Base-by-base conservation (phyloP, 225 moss, liverwort and hornwort genomes). In the Lunularia cruciata region DNA sequence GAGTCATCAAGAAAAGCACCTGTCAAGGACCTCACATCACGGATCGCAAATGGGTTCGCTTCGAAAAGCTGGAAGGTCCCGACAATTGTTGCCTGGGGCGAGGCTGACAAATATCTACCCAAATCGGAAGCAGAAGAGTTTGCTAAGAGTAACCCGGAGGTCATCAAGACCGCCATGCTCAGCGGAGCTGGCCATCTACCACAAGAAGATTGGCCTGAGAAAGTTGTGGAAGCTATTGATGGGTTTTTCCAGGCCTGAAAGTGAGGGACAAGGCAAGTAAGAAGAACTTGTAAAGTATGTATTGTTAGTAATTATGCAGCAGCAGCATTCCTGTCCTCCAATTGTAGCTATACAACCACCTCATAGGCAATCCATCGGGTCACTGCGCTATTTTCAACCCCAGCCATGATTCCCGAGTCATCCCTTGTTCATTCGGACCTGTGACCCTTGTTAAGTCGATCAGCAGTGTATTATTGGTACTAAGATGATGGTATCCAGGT, bases 121-220 rank as follows among this genome's bases (percentile, higher is more conserved):
- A 91, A 82, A 70, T 86, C 93, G 12, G 91, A 98, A 86, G 88
- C 79, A 12, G 89, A 91, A 47, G 81, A 84, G 20, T 91, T 98
- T 38, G 83, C 88, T 30, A 88, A 83, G 68, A 86, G 75, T 43
- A 98, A 98, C 63, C 84, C 98, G 3, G 81, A 77, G 33, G 74
- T 85, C 37, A 84, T 98, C 63, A 86, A 81, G 66, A 68, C 81
- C 12, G 69, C 71, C 33, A 76, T 91, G 83, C 83, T 98, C 39
- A 79, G 85, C 38, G 89, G 86, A 33, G 93, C 81, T 19, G 98
- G 98, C 68, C 98, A 98, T 76, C 76, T 93, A 62, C 98, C 98
- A 22, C 98, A 98, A 73, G 98, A 98, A 77, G 98, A 98, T 69
- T 98, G 98, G 98, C 96, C 92, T 1, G 96, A 96, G 60, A 96